Conservation (phyloP, 202 grass and related monocot genomes). For the Eragrostis tef region DNA sequence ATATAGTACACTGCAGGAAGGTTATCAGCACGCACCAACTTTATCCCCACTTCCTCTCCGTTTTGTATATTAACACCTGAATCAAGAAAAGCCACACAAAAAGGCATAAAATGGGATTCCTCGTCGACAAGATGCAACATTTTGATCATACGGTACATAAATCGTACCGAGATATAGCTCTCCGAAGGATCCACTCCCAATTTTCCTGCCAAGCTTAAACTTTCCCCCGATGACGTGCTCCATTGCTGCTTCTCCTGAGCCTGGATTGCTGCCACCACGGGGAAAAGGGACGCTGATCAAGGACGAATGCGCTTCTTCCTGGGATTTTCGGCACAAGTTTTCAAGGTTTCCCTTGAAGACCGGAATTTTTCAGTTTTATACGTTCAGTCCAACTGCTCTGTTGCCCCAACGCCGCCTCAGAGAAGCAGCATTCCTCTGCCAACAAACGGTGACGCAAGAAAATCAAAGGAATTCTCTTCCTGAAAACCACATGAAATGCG, state of each 20-base stretch:
- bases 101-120: constrained; percentile 20
- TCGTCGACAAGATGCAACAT: neutral
- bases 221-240: constrained; percentile 82
- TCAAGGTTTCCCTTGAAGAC: neutral
- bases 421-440: constrained; percentile 25
- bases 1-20: neutral
- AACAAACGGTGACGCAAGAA: constrained; percentile 26
- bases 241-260: constrained; percentile 39
- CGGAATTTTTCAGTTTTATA: neutral
- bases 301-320: constrained; percentile 15
- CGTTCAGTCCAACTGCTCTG: neutral
- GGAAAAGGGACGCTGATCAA: neutral
- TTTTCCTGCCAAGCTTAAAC: constrained; percentile 93
- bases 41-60: constrained; percentile 91
- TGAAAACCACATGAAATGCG: neutral
- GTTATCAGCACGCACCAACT: constrained; percentile 65
- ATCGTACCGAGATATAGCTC: constrained; percentile 82
- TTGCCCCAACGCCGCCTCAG: constrained; percentile 6
- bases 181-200: constrained; percentile 89
- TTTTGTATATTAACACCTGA: constrained; percentile 86
- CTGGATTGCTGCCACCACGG: neutral
- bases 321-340: neutral
- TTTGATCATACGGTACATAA: neutral
- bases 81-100: constrained; percentile 32
- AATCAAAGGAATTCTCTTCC: neutral